Base-by-base conservation (phyloP, 2,329 filamentous ascomycete genomes). In the Tolypocladium ophioglossoides region DNA sequence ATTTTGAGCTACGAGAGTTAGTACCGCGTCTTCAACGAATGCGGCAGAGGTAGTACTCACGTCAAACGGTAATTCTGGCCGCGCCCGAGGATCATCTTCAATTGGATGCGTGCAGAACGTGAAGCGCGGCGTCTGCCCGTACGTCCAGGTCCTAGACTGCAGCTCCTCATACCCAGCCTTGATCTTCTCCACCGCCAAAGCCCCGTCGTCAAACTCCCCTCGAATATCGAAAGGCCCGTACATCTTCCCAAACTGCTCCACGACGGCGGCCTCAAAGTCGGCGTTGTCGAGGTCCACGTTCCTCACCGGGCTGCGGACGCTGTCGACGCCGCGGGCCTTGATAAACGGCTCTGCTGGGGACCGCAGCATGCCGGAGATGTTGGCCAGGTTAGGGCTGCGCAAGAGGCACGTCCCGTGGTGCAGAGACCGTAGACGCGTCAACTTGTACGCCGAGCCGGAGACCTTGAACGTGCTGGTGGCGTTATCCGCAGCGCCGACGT, bases 361-460 rank as follows among this genome's bases (percentile, higher is more conserved):
- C 24, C 82, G 79, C 59, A 99, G 70, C 63, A 92, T 83, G 2
- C 78, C 71, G 1, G 84, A 82, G 32, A 97, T 87, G 41, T 76
- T 71, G 34, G 73, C 68, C 44, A 97, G 74, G 65, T 95, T 88
- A 2, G 86, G 86, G 53, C 89, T 91, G 37, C 79, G 76, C 2
- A 97, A 75, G 46, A 99, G 76, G 63, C 91, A 94, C 0, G 94
- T 99, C 9, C 91, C 94, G 70, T 99, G 94, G 70, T 99, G 94
- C 55, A 99, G 76, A 9, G 91, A 86, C 47, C 92, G 80, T 50
- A 82, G 74, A 27, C 88, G 78, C 0, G 89, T 96, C 53, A 99
- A 77, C 70, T 97, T 97, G 73, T 95, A 99, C 12, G 94, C 94
- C 0, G 91, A 96, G 1, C 94, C 94, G 0, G 91, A 96, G 12